Conservation (phyloP, 2,329 filamentous ascomycete species). For the Aureobasidium pullulans region DNA sequence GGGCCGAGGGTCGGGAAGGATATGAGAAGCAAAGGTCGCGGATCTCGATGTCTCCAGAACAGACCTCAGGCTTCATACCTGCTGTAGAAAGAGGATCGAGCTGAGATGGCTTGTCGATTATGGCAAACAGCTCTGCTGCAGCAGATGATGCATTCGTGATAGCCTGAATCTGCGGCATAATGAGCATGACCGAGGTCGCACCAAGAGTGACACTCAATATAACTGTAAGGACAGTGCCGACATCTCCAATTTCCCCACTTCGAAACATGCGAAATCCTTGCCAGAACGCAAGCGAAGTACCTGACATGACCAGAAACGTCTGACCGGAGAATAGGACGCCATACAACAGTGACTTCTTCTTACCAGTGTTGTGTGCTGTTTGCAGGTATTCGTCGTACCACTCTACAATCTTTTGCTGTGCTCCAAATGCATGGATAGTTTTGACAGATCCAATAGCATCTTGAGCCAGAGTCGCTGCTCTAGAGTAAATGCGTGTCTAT, state of each 20-base stretch:
- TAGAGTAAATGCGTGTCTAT: conserved; percentile 31
- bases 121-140: conserved; percentile 34
- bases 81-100: conserved; percentile 30
- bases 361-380: conserved; percentile 37
- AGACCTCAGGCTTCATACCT: conserved; percentile 20
- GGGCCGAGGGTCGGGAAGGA: conserved; percentile 39
- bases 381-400: conserved; percentile 38
- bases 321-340: conserved; percentile 37
- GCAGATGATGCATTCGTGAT: conserved; percentile 37
- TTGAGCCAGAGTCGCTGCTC: conserved; percentile 41
- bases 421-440: conserved; percentile 44
- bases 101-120: conserved; percentile 34
- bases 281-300: conserved; percentile 37
- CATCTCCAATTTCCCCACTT: conserved; percentile 25
- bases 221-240: conserved; percentile 25
- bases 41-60: conserved; percentile 49
- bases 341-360: conserved; percentile 38
- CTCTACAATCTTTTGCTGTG: conserved; percentile 34
- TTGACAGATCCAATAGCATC: conserved; percentile 45
- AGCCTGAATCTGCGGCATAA: conserved; percentile 35
- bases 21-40: conserved; percentile 65
- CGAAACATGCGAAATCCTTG: conserved; percentile 34
- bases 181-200: conserved; percentile 30
- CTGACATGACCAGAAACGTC: conserved; percentile 36
- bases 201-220: conserved; percentile 25